Evolutionary conservation across 2,329 filamentous ascomycete genomes (phyloP).

Genomic region (Knufia fluminis): DNA sequence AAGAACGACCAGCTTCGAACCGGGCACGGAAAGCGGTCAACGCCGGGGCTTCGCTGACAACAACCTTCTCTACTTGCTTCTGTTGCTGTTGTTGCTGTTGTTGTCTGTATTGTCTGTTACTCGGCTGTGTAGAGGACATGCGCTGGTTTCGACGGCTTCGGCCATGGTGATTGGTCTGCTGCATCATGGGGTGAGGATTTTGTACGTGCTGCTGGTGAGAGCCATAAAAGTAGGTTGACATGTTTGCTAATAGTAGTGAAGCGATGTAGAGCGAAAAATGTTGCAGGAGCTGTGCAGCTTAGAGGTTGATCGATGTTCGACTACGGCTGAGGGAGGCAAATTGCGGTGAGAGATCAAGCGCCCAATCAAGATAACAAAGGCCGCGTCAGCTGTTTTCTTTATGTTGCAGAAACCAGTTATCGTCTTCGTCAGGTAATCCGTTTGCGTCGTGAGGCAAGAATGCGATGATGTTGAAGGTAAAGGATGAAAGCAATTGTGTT

Average conservation of each 20-base stretch:
- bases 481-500: not conserved
- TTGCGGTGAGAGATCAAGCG: slow-evolving; percentile 7
- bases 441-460: slow-evolving; percentile 7
- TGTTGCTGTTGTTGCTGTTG: slow-evolving; percentile 33
- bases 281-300: not conserved
- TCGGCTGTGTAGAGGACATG: slow-evolving; percentile 69
- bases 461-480: not conserved
- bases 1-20: slow-evolving; percentile 85
- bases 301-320: not conserved
- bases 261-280: slow-evolving; percentile 3
- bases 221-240: slow-evolving; percentile 40
- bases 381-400: slow-evolving; percentile 9
- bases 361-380: slow-evolving; percentile 7
- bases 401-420: not conserved
- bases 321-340: slow-evolving; percentile 7
- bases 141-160: slow-evolving; percentile 78
- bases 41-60: slow-evolving; percentile 59
- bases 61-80: slow-evolving; percentile 73
- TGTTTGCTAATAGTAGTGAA: slow-evolving; percentile 24
- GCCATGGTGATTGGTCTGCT: slow-evolving; percentile 46
- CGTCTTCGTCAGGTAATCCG: not conserved
- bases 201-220: slow-evolving; percentile 45
- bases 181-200: slow-evolving; percentile 35
- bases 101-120: slow-evolving; percentile 76
- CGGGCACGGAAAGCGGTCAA: slow-evolving; percentile 72